Conservation (phyloP, 2,329 filamentous ascomycete species). For the Calonectria montana region DNA sequence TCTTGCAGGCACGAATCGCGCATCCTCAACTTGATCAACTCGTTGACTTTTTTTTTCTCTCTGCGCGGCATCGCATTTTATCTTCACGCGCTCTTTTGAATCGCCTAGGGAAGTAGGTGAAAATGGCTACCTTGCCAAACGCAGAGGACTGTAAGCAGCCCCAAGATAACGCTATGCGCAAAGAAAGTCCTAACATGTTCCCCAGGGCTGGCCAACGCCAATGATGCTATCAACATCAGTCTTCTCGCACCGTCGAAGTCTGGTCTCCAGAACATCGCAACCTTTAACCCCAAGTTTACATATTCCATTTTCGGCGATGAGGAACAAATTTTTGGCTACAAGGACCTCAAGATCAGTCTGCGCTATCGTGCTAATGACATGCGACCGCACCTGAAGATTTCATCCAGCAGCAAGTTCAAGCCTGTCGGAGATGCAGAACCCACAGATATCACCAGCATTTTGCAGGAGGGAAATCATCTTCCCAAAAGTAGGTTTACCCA, state of each 20-base stretch:
- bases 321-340: constrained; percentile 91
- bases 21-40: background rate
- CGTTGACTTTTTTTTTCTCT: background rate
- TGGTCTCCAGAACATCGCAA: constrained; percentile 67
- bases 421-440: constrained; percentile 75
- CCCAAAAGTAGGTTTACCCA: constrained; percentile 67
- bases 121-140: constrained; percentile 46
- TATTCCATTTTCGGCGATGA: constrained; percentile 95
- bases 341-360: constrained; percentile 80
- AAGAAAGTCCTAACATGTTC: constrained; percentile 31
- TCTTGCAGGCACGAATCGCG: constrained; percentile 2
- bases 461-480: constrained; percentile 74
- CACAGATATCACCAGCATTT: constrained; percentile 73
- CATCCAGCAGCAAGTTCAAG: constrained; percentile 78
- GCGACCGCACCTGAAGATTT: constrained; percentile 78
- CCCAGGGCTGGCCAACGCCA: constrained; percentile 70
- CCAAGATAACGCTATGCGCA: background rate
- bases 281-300: constrained; percentile 88
- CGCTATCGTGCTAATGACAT: constrained; percentile 78
- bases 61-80: background rate
- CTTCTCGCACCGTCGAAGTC: constrained; percentile 63
- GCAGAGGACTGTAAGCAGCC: constrained; percentile 48
- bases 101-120: background rate
- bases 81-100: background rate
- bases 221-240: constrained; percentile 71